These are phyloP conservation scores for Epichloe bromicola DNA, from an alignment of 2,329 filamentous ascomycete genomes.

Conservation along the genomic window DNA sequence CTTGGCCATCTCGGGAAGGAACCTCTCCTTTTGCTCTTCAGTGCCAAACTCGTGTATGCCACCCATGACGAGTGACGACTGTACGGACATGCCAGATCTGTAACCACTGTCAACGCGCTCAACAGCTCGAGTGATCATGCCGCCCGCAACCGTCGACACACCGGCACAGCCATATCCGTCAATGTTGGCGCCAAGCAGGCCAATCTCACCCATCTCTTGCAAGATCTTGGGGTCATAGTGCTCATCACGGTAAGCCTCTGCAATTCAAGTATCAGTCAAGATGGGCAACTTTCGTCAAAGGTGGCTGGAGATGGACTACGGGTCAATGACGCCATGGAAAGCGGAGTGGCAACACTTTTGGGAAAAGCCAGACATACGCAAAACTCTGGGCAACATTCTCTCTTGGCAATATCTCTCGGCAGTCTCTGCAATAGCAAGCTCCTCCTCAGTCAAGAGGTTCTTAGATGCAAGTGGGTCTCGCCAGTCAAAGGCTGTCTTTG, in stretches of 20 bases:
- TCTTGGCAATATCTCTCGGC: conserved; percentile 93
- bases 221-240: conserved; percentile 76
- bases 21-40: conserved; percentile 76
- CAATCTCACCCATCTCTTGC: conserved; percentile 83
- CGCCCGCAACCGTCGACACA: conserved; percentile 76
- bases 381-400: conserved; percentile 67
- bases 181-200: conserved; percentile 76
- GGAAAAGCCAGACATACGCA: conserved; percentile 44
- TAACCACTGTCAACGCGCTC: conserved; percentile 88
- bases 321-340: neutral
- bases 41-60: conserved; percentile 80
- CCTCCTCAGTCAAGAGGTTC: conserved; percentile 76
- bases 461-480: conserved; percentile 70
- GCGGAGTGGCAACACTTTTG: neutral
- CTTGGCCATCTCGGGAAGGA: conserved; percentile 68
- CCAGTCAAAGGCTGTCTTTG: conserved; percentile 59
- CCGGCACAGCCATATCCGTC: conserved; percentile 82
- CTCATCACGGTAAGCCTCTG: conserved; percentile 76
- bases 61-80: conserved; percentile 87
- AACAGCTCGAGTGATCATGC: conserved; percentile 78
- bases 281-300: neutral
- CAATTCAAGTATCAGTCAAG: conserved; percentile 1
- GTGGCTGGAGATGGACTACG: neutral
- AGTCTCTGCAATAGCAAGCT: conserved; percentile 78
- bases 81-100: conserved; percentile 84